phyloP scores from a whole-genome alignment of 2,329 filamentous ascomycete genomes.

The Fusarium humuli region DNA sequence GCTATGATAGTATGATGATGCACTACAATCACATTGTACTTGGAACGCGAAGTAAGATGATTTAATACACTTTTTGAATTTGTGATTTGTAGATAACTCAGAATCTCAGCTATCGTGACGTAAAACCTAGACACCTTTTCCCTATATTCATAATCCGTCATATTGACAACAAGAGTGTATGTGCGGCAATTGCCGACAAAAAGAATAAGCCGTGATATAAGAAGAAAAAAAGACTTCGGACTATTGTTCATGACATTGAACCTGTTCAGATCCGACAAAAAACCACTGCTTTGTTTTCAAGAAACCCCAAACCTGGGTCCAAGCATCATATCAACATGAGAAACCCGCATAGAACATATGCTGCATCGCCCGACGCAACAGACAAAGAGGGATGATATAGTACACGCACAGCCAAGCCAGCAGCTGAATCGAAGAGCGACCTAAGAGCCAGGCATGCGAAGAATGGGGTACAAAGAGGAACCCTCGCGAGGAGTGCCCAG shows the following conservation, averaged over 20 bases:
- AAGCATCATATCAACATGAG: conserved; percentile 8
- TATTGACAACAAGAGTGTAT: conserved; percentile 7
- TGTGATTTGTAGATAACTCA: conserved; percentile 16
- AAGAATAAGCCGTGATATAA: conserved; percentile 14
- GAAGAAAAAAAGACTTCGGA: background rate
- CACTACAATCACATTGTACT: background rate
- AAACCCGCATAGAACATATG: background rate
- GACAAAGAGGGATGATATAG: conserved; percentile 23
- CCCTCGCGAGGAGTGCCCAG: conserved; percentile 46
- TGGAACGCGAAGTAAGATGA: background rate
- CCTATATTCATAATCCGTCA: conserved; percentile 31
- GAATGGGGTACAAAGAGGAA: conserved; percentile 55
- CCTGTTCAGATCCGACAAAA: conserved; percentile 11
- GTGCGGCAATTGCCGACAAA: conserved; percentile 2
- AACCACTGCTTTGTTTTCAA: conserved; percentile 4
- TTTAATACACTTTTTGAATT: conserved; percentile 17
- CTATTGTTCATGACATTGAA: conserved; percentile 1
- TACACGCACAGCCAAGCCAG: conserved; percentile 42
- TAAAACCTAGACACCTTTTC: conserved; percentile 24
- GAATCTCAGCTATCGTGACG: conserved; percentile 2
- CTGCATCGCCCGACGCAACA: conserved; percentile 5
- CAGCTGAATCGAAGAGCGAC: conserved; percentile 9
- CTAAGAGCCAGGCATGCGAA: conserved; percentile 54
- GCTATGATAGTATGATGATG: background rate
- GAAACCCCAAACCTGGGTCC: conserved; percentile 2